Evolutionary conservation across 768 basidiomycete species (phyloP), one percentile per base, ranked within the genome.

Genomic region (Termitomyces sp.): DNA sequence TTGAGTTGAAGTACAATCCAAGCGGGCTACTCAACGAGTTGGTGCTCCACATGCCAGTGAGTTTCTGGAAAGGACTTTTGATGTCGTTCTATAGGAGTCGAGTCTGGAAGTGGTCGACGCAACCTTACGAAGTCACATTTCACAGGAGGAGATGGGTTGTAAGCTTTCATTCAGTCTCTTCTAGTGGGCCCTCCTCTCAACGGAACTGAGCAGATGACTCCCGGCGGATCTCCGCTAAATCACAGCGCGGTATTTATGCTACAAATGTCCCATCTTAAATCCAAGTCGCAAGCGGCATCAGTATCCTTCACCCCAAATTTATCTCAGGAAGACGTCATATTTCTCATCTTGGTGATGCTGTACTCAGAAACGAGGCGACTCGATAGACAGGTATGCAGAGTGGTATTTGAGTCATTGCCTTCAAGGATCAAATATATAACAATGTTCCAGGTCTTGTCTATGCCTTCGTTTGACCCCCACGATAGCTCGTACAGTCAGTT

Each of bases 361-460:
- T 57, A 57, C 27, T 57, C 56, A 13, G 56, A 51, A 49, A 50
- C 32, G 10, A 29, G 44, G 27, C 36, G 56, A 1, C 47, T 49
- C 5, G 46, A 57, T n/a, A 14, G 46, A 36, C 22, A 32, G 34
- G 53, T 55, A 22, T 1, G 53, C 24, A 24, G 14, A 34, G 32
- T 34, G 32, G 14, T 24, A 8, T 14, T 14, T 24, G 14, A 34
- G 22, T 34, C 20, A 16, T 49, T 14, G 20, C 13, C 27, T 47
- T 29, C 14, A 22, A 24, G 13, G 7, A 48, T 27, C 14, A 20
- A 32, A 20, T 6, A 48, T 31, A 47, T n/a, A 18, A 31, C n/a
- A 18, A 12, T 31, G 26, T 47, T 31, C n/a, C 12, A 29, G 29
- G n/a, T 47, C n/a, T 20, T 10, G 18, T 22, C 42, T 5, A 8